Conservation (phyloP, 2,329 filamentous ascomycete genomes). For the Epichloe typhina region DNA sequence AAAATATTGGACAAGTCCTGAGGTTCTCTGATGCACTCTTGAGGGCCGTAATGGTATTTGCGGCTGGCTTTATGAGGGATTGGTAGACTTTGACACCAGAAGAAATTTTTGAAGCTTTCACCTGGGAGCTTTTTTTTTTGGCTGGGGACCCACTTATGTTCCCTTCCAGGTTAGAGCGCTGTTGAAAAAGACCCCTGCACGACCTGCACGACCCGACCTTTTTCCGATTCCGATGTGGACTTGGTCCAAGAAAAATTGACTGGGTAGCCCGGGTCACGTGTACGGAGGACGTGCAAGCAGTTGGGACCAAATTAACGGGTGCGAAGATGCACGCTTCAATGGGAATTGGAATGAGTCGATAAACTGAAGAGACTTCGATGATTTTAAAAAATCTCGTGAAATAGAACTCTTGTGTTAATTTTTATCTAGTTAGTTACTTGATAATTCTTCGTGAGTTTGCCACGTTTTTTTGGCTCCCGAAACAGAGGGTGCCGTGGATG, state of each 20-base stretch:
- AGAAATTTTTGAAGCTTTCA: slow-evolving; percentile 27
- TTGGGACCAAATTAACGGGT: neutral
- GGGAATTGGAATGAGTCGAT: neutral
- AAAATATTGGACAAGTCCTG: neutral
- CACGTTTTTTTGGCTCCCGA: neutral
- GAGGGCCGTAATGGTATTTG: slow-evolving; percentile 9
- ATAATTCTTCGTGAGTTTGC: neutral
- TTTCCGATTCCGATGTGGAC: slow-evolving; percentile 2
- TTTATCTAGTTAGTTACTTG: neutral
- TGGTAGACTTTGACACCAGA: slow-evolving; percentile 10
- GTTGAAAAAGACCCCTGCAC: neutral
- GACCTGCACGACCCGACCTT: slow-evolving; percentile 6
- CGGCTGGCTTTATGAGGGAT: neutral
- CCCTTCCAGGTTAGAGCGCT: slow-evolving; percentile 7
- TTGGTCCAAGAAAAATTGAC: neutral
- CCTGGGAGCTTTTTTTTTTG: slow-evolving; percentile 13
- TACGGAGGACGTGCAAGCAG: neutral
- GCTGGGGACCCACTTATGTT: slow-evolving; percentile 5
- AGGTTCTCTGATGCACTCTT: slow-evolving; percentile 1
- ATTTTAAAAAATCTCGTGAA: neutral
- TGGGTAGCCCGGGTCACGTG: neutral
- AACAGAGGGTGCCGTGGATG: slow-evolving; percentile 1
- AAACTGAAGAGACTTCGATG: neutral
- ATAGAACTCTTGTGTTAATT: neutral
- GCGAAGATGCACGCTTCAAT: neutral